These are phyloP conservation scores for Entelexis paramagnoliae DNA, from an alignment of 1,139 yeast genomes.

Conservation along the genomic window DNA sequence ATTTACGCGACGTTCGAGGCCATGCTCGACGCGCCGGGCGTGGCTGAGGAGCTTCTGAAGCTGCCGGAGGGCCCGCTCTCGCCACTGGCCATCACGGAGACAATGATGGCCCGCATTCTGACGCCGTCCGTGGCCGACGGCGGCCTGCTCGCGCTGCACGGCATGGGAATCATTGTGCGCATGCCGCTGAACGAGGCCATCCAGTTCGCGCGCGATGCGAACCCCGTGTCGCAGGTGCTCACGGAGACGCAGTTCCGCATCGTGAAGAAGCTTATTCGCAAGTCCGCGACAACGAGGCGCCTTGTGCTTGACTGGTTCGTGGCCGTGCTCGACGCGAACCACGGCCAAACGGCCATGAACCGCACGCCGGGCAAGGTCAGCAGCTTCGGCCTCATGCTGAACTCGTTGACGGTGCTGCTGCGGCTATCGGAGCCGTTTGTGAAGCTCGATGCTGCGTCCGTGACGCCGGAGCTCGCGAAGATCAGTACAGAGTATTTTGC, in stretches of 20 bases:
- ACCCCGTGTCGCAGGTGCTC: slow-evolving; percentile 7
- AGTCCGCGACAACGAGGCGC: slow-evolving; percentile 53
- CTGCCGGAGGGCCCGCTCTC: background rate
- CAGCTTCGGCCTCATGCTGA: slow-evolving; percentile 74
- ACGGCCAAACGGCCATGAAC: slow-evolving; percentile 78
- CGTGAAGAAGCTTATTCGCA: slow-evolving; percentile 66
- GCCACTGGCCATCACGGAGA: background rate
- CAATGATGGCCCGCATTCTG: slow-evolving; percentile 8
- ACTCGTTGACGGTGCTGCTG: slow-evolving; percentile 56
- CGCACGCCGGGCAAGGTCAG: slow-evolving; percentile 59
- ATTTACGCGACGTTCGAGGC: slow-evolving; percentile 5
- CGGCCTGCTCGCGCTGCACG: background rate
- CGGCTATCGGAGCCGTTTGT: slow-evolving; percentile 76
- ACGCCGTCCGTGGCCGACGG: background rate
- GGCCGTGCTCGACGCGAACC: slow-evolving; percentile 63
- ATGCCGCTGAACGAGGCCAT: slow-evolving; percentile 4
- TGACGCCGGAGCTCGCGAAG: slow-evolving; percentile 51
- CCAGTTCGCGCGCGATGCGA: slow-evolving; percentile 5
- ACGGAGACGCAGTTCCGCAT: slow-evolving; percentile 40
- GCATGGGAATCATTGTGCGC: background rate
- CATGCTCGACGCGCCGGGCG: slow-evolving; percentile 6
- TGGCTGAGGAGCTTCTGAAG: slow-evolving; percentile 4
- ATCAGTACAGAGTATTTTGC: slow-evolving; percentile 61
- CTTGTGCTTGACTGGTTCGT: slow-evolving; percentile 60
- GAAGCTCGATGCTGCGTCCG: slow-evolving; percentile 41